A percentile compares a stretch with the other conserved stretches of the same genome.
phyloP scores from a whole-genome alignment of 2,329 filamentous ascomycete genomes.

The Dactylellina cionopaga region DNA sequence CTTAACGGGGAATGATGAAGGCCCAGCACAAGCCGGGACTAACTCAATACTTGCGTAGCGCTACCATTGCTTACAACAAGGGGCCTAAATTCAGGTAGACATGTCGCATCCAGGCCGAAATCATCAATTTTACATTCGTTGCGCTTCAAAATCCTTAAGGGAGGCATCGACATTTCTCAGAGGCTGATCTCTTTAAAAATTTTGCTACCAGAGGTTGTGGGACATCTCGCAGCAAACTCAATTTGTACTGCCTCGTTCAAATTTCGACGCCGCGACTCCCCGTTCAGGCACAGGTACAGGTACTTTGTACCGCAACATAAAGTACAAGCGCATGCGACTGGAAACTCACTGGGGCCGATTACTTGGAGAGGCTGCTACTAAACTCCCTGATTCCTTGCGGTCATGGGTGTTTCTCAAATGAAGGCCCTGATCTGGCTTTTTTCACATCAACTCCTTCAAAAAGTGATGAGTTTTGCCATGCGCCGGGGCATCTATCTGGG shows the following conservation, averaged over 20 bases:
- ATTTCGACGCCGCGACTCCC: conserved; percentile 17
- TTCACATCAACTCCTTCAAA: conserved; percentile 7
- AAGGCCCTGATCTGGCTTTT: conserved; percentile 43
- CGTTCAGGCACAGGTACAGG: conserved; percentile 16
- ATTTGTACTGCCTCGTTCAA: conserved; percentile 19
- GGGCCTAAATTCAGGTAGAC: conserved; percentile 4
- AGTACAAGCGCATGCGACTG: conserved; percentile 35
- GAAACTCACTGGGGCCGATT: conserved; percentile 16
- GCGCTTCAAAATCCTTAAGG: conserved; percentile 8
- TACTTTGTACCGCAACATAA: conserved; percentile 25
- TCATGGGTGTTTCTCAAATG: conserved; percentile 48
- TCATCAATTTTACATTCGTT: neutral
- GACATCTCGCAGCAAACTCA: conserved; percentile 16
- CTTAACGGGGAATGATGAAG: conserved; percentile 7
- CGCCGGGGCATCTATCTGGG: conserved; percentile 15
- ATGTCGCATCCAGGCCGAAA: neutral
- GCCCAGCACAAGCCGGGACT: neutral
- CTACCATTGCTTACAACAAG: conserved; percentile 29
- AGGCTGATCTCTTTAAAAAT: neutral
- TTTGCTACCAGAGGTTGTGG: neutral
- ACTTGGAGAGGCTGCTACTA: conserved; percentile 20
- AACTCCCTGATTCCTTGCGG: conserved; percentile 20
- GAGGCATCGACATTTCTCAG: neutral
- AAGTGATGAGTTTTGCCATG: conserved; percentile 13
- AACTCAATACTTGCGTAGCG: conserved; percentile 30